Evolutionary conservation across 352 stramenopile species (phyloP).

Genomic region (Peronosclerospora sorghi): DNA sequence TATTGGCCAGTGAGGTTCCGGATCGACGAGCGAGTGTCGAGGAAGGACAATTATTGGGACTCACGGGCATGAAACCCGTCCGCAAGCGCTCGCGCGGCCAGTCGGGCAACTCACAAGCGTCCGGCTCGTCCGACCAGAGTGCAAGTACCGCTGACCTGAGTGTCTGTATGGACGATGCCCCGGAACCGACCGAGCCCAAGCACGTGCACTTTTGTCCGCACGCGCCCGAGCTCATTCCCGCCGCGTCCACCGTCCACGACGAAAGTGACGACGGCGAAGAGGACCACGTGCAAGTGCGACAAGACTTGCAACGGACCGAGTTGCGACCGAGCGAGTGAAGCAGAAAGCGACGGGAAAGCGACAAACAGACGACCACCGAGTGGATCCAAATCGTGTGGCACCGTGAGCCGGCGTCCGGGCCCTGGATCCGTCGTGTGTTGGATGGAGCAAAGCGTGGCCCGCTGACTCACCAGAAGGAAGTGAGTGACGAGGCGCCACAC

Average conservation of each 20-base stretch:
- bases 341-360: slow-evolving; percentile 4
- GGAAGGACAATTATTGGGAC: slow-evolving; percentile 19
- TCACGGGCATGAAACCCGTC: slow-evolving; percentile 17
- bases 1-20: slow-evolving; percentile 9
- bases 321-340: slow-evolving; percentile 19
- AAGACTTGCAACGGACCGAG: slow-evolving; percentile 20
- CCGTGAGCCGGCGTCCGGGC: no score
- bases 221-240: slow-evolving; percentile 33
- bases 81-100: slow-evolving; percentile 42
- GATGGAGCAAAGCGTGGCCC: no score
- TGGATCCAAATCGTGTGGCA: no score
- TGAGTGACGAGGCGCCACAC: no score
- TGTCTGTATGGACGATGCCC: slow-evolving; percentile 25
- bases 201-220: slow-evolving; percentile 40
- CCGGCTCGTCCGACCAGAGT: slow-evolving; percentile 33
- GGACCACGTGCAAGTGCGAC: slow-evolving; percentile 8
- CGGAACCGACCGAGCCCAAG: slow-evolving; percentile 30
- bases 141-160: slow-evolving; percentile 33
- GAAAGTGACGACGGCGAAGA: slow-evolving; percentile 10
- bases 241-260: slow-evolving; percentile 3
- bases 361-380: slow-evolving; percentile 4
- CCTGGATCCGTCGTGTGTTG: no score
- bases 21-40: slow-evolving; percentile 24
- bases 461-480: no score
- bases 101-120: slow-evolving; percentile 42